These are phyloP conservation scores for Fusarium luffae DNA, from an alignment of 2,329 filamentous ascomycete genomes.

Conservation along the genomic window DNA sequence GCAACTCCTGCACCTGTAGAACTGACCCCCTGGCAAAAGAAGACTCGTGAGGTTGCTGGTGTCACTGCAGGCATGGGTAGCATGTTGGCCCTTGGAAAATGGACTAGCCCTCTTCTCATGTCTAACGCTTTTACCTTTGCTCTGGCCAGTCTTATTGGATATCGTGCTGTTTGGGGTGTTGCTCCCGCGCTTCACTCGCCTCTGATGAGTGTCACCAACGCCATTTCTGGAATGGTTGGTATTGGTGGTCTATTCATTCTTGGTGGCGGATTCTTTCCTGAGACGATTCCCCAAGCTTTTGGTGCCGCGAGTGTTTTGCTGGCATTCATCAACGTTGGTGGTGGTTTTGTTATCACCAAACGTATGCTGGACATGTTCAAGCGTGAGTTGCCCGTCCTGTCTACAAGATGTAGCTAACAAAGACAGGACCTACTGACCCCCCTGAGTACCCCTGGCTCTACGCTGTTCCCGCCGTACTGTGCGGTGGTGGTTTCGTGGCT, in stretches of 20 bases:
- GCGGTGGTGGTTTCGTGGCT: slow-evolving; percentile 83
- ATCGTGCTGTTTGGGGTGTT: slow-evolving; percentile 90
- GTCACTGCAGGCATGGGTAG: slow-evolving; percentile 83
- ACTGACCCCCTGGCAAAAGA: slow-evolving; percentile 85
- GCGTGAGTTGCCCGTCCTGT: slow-evolving; percentile 55
- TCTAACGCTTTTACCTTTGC: slow-evolving; percentile 86
- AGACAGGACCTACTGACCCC: slow-evolving; percentile 79
- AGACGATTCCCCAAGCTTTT: slow-evolving; percentile 81
- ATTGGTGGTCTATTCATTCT: slow-evolving; percentile 90
- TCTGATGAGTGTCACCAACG: slow-evolving; percentile 93
- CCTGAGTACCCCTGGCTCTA: slow-evolving; percentile 91
- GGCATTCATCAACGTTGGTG: slow-evolving; percentile 88
- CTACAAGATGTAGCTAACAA: slow-evolving; percentile 20
- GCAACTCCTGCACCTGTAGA: slow-evolving; percentile 66
- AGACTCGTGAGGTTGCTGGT: slow-evolving; percentile 77
- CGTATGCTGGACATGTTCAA: slow-evolving; percentile 95
- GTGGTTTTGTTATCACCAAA: slow-evolving; percentile 92
- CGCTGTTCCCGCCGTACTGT: slow-evolving; percentile 78
- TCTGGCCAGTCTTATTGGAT: slow-evolving; percentile 85
- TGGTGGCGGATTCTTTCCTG: slow-evolving; percentile 81
- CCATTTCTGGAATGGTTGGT: slow-evolving; percentile 92
- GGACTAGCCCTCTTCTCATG: slow-evolving; percentile 88
- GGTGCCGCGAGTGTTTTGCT: slow-evolving; percentile 84
- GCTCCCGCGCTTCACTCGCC: slow-evolving; percentile 85
- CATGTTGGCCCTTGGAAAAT: slow-evolving; percentile 79